Percentiles rank a stretch among this genome's conserved stretches.
Conservation (phyloP, 805 yeast genomes). For the Wickerhamiella australiensis region DNA sequence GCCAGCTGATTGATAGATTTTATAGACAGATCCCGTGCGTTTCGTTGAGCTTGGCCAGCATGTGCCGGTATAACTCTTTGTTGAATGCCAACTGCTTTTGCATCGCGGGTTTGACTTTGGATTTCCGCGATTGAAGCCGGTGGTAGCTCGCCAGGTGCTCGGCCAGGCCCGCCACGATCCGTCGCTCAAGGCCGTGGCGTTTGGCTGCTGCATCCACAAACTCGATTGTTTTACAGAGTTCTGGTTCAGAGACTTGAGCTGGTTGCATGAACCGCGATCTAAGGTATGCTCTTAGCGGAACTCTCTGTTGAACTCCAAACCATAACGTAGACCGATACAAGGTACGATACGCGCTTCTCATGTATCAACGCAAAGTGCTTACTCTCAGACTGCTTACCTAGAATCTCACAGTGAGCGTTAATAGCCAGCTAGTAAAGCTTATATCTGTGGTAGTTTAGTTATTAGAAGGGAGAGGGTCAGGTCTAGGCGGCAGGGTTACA, state of each 20-base stretch:
- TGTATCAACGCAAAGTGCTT: too few relatives aligned
- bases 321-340: neutral
- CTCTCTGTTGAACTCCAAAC: constrained; percentile 2
- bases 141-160: constrained; percentile 8
- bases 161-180: constrained; percentile 13
- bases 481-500: too few relatives aligned
- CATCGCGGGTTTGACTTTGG: constrained; percentile 28
- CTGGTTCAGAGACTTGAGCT: neutral
- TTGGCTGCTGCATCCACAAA: constrained; percentile 21
- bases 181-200: constrained; percentile 21
- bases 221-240: constrained; percentile 17
- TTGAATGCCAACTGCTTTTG: constrained; percentile 37
- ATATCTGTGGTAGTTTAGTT: too few relatives aligned
- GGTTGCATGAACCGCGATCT: neutral
- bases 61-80: constrained; percentile 17
- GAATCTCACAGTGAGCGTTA: too few relatives aligned
- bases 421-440: too few relatives aligned
- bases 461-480: too few relatives aligned
- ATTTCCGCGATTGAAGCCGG: constrained; percentile 18
- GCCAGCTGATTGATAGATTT: too few relatives aligned
- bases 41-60: constrained; percentile 15
- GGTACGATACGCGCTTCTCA: constrained; percentile 1
- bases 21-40: constrained; percentile 2
- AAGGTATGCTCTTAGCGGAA: neutral
- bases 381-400: too few relatives aligned